Evolutionary conservation across 1,284 basidiomycete species (phyloP).

Genomic region (Microbotryum violaceum): DNA sequence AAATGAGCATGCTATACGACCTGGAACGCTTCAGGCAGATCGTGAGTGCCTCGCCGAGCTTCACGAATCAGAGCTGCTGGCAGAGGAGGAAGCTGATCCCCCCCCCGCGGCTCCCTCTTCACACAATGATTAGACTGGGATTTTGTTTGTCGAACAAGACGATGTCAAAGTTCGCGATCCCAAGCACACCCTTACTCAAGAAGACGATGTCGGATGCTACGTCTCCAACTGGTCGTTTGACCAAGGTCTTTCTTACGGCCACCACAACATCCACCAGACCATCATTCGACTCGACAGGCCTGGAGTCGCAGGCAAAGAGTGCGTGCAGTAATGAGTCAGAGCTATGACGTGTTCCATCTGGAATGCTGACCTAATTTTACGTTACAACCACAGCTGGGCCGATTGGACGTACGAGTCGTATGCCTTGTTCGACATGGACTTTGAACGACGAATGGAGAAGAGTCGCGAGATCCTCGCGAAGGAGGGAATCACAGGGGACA

Average conservation of each 20-base stretch:
- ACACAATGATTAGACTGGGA: constrained; percentile 4
- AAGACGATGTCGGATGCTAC: constrained; percentile 20
- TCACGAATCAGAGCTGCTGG: no score
- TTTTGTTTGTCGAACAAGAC: constrained; percentile 25
- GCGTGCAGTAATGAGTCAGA: no score
- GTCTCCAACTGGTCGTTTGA: constrained; percentile 22
- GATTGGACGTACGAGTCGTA: constrained; percentile 13
- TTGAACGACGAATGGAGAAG: constrained; percentile 1
- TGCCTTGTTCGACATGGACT: constrained; percentile 18
- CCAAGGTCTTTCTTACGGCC: constrained; percentile 18
- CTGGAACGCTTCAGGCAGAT: constrained; percentile 17
- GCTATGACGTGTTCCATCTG: no score
- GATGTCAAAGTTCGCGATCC: constrained; percentile 25
- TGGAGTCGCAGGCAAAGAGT: no score
- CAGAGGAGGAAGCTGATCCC: no score
- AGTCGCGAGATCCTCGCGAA: constrained; percentile 6
- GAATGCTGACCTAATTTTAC: not conserved
- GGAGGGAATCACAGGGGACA: not conserved
- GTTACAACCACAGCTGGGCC: not conserved
- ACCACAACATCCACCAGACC: constrained; percentile 24
- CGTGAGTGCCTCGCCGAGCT: no score
- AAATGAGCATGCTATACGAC: constrained; percentile 23
- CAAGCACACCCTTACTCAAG: constrained; percentile 7
- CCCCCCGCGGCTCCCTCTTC: no score
- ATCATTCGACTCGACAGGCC: constrained; percentile 1